Base-by-base conservation (phyloP, 169 alveolate genomes). In the Plasmodium coatneyi region DNA sequence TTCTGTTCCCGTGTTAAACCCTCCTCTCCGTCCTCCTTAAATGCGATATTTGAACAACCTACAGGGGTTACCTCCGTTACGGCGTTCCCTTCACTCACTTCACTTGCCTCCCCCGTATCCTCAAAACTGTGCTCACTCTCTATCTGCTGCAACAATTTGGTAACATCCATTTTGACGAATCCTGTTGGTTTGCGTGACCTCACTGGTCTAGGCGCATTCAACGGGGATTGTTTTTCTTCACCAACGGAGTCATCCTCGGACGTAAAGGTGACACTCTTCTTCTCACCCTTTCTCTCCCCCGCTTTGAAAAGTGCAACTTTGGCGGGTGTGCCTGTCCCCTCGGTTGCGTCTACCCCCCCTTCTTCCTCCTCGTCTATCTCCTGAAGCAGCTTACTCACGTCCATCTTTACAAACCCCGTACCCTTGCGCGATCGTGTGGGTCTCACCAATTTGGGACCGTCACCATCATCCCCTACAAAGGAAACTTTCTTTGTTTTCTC, bases 331-430 rank as follows among this genome's bases (percentile, higher is more conserved):
- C 76, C 76, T 60, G 12, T 60, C 76, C 60, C 43, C 56, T 32
- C 34, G 22, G 3, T 81, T 49, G 19, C 28, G 5, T 82, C 43
- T 2, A 6, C 80, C 34, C 4, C 36, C 5, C 25, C 60, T 4
- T 84, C 93, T 9, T 84, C 86, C 36, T 54, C 84, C 5, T 32
- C 80, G 14, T 32, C 93, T 52, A 84, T 72, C 16, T 84, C 93
- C 70, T 84, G 39, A 14, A 84, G 79, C 10, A 84, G 79, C 49
- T 78, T 87, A 56, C 46, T 87, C 12, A 78, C 49, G 71, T 87
- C 93, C 93, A 87, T 56, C 41, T 87, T 78, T 79, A 78, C 89
- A 87, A 34, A 87, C 19, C 93, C 93, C 2, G 93, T 87, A 22
- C 76, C 32, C 49, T 87, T 87, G 3, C 93, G 80, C 10, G 78